A percentile compares a stretch with the other conserved stretches of the same genome.
Conservation (phyloP, 192 early-diverging fungal species). For the Lunasporangiospora selenospora region DNA sequence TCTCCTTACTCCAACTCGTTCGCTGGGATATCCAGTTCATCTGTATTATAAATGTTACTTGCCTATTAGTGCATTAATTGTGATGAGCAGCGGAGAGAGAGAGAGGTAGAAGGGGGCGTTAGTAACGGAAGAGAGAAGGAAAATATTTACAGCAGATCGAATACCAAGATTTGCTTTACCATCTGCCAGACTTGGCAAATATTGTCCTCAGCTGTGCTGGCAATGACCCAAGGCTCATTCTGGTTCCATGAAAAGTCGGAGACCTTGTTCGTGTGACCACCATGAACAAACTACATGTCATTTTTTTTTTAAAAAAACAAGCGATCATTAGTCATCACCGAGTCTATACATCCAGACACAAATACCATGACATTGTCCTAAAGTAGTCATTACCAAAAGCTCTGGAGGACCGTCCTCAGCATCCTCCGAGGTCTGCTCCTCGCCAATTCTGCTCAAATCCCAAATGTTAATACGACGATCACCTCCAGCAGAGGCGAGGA, state of each 20-base stretch:
- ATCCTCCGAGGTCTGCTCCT: slow-evolving; percentile 94
- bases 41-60: slow-evolving; percentile 59
- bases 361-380: background rate
- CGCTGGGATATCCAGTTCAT: slow-evolving; percentile 48
- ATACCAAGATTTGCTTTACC: slow-evolving; percentile 56
- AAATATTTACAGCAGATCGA: background rate
- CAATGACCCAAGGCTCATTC: slow-evolving; percentile 93
- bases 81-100: background rate
- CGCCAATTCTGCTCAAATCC: slow-evolving; percentile 94
- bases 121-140: background rate
- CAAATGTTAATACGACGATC: slow-evolving; percentile 94
- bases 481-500: slow-evolving; percentile 89
- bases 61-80: slow-evolving; percentile 39
- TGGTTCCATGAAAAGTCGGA: slow-evolving; percentile 97
- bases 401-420: slow-evolving; percentile 98
- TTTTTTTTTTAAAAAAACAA: no score
- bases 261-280: slow-evolving; percentile 97
- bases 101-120: no score
- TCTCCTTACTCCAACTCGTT: slow-evolving; percentile 48
- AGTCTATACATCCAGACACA: background rate
- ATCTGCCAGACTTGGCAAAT: slow-evolving; percentile 99
- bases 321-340: background rate
- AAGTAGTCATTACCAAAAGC: slow-evolving; percentile 68
- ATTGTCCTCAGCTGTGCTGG: slow-evolving; percentile 96
- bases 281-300: slow-evolving; percentile 87